Conservation (phyloP, 352 stramenopile genomes). For the Pythium apleroticum region DNA sequence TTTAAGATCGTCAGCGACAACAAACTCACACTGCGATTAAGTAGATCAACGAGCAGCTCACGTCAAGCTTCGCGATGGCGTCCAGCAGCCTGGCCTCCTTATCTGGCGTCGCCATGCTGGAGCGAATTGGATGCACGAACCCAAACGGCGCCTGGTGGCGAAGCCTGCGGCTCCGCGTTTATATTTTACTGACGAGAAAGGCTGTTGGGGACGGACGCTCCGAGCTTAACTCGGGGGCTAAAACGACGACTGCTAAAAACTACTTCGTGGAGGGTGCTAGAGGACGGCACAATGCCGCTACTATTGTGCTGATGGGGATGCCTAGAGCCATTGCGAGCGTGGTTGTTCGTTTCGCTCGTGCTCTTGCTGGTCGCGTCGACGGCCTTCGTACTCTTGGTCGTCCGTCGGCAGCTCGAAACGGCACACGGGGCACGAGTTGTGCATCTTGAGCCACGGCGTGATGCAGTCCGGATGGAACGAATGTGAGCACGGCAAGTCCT, state of each 20-base stretch:
- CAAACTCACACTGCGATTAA: neutral
- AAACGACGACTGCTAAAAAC: neutral
- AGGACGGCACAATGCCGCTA: neutral
- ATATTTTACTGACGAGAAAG: conserved; percentile 1
- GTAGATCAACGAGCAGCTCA: neutral
- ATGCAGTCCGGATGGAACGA: conserved; percentile 87
- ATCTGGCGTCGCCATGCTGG: neutral
- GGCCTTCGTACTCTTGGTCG: conserved; percentile 75
- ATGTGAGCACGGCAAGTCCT: conserved; percentile 73
- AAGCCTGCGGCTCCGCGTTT: neutral
- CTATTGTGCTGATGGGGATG: neutral
- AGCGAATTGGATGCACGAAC: no score
- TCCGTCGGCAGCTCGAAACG: conserved; percentile 84
- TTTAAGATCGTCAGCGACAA: neutral
- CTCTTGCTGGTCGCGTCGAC: conserved; percentile 33
- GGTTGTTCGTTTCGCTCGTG: conserved; percentile 1
- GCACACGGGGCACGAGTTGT: conserved; percentile 88
- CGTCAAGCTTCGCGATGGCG: conserved; percentile 13
- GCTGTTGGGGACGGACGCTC: neutral
- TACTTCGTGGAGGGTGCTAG: neutral
- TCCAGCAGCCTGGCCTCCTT: conserved; percentile 18
- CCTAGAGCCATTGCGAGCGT: conserved; percentile 1
- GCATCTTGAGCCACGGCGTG: conserved; percentile 83
- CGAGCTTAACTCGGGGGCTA: neutral
- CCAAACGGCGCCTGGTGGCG: neutral